Evolutionary conservation across 306 rosid genomes (phyloP), one percentile per base, ranked within the genome.

Genomic region (Oxytropis ochrocephala): DNA sequence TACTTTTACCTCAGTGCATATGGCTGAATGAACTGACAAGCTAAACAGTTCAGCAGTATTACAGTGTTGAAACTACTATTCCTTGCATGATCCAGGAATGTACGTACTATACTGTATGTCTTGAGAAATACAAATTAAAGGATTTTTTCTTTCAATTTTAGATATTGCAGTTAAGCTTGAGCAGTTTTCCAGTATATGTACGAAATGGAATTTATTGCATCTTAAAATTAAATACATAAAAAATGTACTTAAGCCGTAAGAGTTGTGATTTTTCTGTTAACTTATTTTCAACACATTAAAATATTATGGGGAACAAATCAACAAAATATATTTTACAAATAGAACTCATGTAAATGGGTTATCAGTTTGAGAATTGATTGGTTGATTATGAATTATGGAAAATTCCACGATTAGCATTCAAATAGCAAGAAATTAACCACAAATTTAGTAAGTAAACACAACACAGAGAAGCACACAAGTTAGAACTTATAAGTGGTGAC

Each of bases 381-480:
- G 48, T 42, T 36, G 64, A 42, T n/a, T 29, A 64, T 74, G 47
- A 66, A 51, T 27, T 29, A 54, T 35, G 51, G 17, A 3, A 47
- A 47, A 39, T 53, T 48, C 53, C 46, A 75, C 41, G 48, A 18
- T 14, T 43, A 52, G 63, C 62, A 62, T 63, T 69, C 11, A 64
- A 63, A 52, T 69, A 65, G 58, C 55, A 41, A 39, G 30, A 17
- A 32, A 51, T 11, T 46, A 79, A 54, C 69, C 42, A 36, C 21
- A 29, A 17, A 21, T 75, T 42, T 21, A 35, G 48, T 48, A 27
- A 48, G 59, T 21, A 14, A 42, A 55, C 48, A 36, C 27, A 60
- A 48, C 38, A 54, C 17, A 71, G 24, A 75, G 44, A 57, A 71
- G 64, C 49, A 79, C 71, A 63, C n/a, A 50, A 57, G 48, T 67